Evolutionary conservation across 306 rosid species (phyloP).

Genomic region (Astragalus membranaceus): DNA sequence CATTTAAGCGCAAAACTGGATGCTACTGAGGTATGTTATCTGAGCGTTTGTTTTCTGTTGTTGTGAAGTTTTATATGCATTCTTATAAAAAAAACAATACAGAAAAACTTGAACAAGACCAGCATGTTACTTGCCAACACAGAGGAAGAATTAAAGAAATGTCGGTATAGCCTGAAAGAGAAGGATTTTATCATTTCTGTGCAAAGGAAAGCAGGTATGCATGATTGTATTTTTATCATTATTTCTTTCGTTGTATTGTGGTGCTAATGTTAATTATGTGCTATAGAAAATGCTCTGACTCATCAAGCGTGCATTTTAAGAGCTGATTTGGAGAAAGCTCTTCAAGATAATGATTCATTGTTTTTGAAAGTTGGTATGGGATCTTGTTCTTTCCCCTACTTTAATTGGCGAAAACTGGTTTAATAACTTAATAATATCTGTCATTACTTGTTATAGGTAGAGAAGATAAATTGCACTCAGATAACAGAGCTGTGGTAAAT

Average conservation of each 20-base stretch:
- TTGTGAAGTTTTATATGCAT: neutral
- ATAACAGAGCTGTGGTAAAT: constrained; percentile 59
- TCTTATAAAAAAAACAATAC: constrained; percentile 6
- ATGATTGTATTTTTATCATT: neutral
- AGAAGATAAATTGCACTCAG: constrained; percentile 70
- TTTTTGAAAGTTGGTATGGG: constrained; percentile 64
- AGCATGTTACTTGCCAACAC: constrained; percentile 50
- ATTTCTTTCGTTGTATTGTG: neutral
- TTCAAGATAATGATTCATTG: constrained; percentile 60
- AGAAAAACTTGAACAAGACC: constrained; percentile 70
- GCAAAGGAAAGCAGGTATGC: constrained; percentile 82
- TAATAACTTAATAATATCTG: neutral
- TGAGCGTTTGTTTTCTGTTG: neutral
- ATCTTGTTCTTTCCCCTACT: neutral
- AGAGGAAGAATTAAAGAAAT: constrained; percentile 69
- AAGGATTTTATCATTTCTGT: constrained; percentile 72
- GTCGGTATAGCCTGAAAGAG: constrained; percentile 64
- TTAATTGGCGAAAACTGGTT: neutral
- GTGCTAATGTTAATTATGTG: constrained; percentile 17
- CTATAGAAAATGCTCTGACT: constrained; percentile 78
- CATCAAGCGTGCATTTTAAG: constrained; percentile 73
- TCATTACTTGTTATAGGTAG: constrained; percentile 40
- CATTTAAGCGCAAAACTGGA: constrained; percentile 69
- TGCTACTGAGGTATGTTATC: constrained; percentile 59
- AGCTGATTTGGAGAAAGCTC: constrained; percentile 84